phyloP scores from a whole-genome alignment of 2,329 filamentous ascomycete genomes.

The Pestalotiopsis sp. region DNA sequence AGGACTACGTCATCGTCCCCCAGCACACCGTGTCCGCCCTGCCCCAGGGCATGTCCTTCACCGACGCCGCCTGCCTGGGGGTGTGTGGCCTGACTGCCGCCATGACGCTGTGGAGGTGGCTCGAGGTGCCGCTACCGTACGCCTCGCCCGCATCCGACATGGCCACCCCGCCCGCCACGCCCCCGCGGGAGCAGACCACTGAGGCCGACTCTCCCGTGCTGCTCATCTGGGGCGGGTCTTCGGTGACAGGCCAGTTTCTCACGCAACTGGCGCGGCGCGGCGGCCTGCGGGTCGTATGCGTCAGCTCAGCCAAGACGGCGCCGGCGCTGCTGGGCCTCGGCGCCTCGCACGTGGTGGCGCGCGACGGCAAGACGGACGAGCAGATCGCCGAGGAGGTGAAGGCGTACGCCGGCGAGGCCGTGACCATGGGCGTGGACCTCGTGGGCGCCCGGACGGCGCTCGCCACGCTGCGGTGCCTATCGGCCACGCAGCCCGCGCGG shows the following conservation, averaged over 20 bases:
- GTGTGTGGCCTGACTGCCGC: conserved; percentile 9
- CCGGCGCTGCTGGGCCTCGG: background rate
- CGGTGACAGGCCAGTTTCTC: conserved; percentile 9
- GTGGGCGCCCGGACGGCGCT: conserved; percentile 7
- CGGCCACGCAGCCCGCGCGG: background rate
- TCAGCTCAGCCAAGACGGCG: conserved; percentile 10
- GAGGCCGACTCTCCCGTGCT: background rate
- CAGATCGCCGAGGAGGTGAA: conserved; percentile 1
- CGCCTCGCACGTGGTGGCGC: conserved; percentile 5
- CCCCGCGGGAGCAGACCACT: background rate
- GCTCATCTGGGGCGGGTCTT: conserved; percentile 13
- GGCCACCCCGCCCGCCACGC: background rate
- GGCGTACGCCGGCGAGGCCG: background rate
- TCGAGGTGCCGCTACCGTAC: conserved; percentile 9
- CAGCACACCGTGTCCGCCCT: conserved; percentile 10
- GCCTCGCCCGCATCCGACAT: background rate
- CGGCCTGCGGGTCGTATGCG: background rate
- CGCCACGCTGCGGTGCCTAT: conserved; percentile 5
- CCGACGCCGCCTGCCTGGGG: conserved; percentile 6
- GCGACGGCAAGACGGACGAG: conserved; percentile 4
- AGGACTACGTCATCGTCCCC: conserved; percentile 11
- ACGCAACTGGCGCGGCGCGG: conserved; percentile 6
- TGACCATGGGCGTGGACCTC: conserved; percentile 12
- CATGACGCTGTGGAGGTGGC: conserved; percentile 13
- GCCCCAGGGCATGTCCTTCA: background rate